phyloP scores from a whole-genome alignment of 116 monocot genomes.

The Posidonia oceanica region DNA sequence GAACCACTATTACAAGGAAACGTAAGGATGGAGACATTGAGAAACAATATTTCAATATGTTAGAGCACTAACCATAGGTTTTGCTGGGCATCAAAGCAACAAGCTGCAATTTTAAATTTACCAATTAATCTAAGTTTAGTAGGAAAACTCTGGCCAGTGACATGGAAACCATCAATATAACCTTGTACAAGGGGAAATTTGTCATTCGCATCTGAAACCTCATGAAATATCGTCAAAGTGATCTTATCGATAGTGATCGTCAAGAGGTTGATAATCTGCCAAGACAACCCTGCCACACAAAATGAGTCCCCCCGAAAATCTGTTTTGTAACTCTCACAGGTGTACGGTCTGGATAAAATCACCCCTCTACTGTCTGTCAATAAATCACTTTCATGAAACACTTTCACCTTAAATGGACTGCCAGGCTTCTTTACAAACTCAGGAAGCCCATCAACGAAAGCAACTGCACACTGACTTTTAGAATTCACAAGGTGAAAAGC shows the following conservation, averaged over 20 bases:
- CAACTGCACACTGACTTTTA: conserved; percentile 54
- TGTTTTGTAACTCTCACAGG: neutral
- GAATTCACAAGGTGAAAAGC: conserved; percentile 67
- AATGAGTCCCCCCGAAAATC: neutral
- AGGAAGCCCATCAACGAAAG: conserved; percentile 68
- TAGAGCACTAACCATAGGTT: conserved; percentile 39
- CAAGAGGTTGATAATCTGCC: neutral
- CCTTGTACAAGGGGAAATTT: conserved; percentile 45
- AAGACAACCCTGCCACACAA: neutral
- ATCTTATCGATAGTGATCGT: conserved; percentile 34
- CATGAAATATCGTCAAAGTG: conserved; percentile 50
- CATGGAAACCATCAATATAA: conserved; percentile 26
- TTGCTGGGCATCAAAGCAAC: conserved; percentile 44
- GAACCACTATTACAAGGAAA: neutral
- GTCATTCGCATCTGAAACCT: conserved; percentile 45
- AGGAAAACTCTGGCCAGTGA: conserved; percentile 35
- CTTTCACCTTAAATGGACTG: conserved; percentile 65
- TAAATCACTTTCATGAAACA: conserved; percentile 27
- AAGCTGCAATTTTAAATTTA: conserved; percentile 25
- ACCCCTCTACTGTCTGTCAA: conserved; percentile 2
- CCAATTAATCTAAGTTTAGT: conserved; percentile 66
- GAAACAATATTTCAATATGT: neutral
- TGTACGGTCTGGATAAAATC: neutral
- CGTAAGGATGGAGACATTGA: neutral
- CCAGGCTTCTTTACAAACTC: conserved; percentile 93